Conservation (phyloP, 208 protist species). For the Wallacemonas collosoma region DNA sequence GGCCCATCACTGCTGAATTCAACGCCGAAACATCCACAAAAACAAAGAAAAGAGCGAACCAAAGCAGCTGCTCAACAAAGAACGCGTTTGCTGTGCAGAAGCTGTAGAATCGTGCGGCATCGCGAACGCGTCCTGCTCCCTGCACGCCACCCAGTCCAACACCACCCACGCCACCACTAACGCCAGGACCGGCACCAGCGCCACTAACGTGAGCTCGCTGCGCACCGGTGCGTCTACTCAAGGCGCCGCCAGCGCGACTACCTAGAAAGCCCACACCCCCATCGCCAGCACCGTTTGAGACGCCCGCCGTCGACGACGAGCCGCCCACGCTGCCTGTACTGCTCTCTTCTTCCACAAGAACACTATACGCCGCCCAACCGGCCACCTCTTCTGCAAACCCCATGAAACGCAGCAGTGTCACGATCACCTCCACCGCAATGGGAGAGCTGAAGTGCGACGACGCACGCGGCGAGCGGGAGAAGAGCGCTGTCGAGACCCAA, state of each 20-base stretch:
- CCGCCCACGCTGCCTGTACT: too few species aligned
- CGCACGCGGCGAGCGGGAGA: not conserved
- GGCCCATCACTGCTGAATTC: not conserved
- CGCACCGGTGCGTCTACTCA: not conserved
- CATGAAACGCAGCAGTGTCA: conserved; percentile 33
- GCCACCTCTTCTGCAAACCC: conserved; percentile 21
- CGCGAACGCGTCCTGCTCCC: conserved; percentile 4
- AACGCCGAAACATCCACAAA: conserved; percentile 23
- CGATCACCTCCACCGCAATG: conserved; percentile 34
- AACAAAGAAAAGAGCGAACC: conserved; percentile 25
- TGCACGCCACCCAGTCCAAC: not conserved
- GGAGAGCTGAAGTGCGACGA: conserved; percentile 28
- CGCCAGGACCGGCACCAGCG: not conserved
- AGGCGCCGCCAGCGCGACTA: not conserved
- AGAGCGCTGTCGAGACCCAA: not conserved
- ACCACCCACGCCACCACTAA: not conserved
- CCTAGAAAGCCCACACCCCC: not conserved
- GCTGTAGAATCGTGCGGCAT: conserved; percentile 18
- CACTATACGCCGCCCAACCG: conserved; percentile 18
- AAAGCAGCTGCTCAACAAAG: conserved; percentile 34
- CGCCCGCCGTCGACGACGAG: too few species aligned
- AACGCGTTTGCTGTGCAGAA: conserved; percentile 41
- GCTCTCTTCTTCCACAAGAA: conserved; percentile 13
- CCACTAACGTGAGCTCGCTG: not conserved
- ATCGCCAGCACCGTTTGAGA: not conserved